Base-by-base conservation (phyloP, 441 rosid genomes). In the Adansonia madagascariensis region DNA sequence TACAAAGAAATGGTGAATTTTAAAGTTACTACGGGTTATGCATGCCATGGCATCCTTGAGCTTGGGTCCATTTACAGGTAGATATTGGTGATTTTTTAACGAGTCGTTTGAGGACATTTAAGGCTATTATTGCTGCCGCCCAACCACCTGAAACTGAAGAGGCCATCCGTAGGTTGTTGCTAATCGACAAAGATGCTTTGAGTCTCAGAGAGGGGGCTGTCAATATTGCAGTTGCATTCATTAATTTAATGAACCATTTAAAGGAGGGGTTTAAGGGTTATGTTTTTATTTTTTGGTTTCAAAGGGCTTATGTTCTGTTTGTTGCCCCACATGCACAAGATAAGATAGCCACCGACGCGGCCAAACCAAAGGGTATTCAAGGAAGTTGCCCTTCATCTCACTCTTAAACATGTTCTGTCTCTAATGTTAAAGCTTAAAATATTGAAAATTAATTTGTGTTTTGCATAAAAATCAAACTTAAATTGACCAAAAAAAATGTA, bases 31-130 rank as follows among this genome's bases (percentile, higher is more conserved):
- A 46, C 55, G 20, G 20, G 15, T 69, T 12, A 15, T 49, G 73
- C 74, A 47, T 24, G 73, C 18, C 10, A 27, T 3, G 41, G 44
- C 59, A 69, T 69, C 4, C 12, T 24, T 49, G 22, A 47, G 44
- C 1, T 7, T 15, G 56, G 73, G 44, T 69, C 73, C 59, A 69
- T 70, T 50, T 50, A n/a, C 61, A 70, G 74, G 74, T 50, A 41
- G 31, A 66, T 17, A 18, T 43, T 43, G 15, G 8, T 43, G 71
- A 1, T 4, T 18, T 66, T 35, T 43, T 8, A 6, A 18, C 0
- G 14, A 39, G 70, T 12, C 39, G 2, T 67, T 67, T 11, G 57
- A 22, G 41, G 55, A 46, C 31, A 9, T 44, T 10, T 67, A 18
- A 44, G 57, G 56, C 41, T 22, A 6, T 22, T 10, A 3, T 22